Base-by-base conservation (phyloP, 2,329 filamentous ascomycete species). In the Neophaeococcomyces aloes region DNA sequence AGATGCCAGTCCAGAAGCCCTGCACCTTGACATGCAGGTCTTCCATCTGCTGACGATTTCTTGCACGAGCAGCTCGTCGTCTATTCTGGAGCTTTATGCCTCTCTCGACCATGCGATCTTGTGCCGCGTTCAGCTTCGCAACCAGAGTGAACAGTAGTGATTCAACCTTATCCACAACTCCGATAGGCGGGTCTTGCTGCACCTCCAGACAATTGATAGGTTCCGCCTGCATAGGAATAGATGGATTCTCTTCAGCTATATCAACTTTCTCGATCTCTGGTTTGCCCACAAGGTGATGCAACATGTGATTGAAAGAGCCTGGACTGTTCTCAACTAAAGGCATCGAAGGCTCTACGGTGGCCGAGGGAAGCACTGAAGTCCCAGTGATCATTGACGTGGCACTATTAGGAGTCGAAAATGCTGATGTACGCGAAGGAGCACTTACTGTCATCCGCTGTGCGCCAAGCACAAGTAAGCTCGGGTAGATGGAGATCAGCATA, bases 231-330 rank as follows among this genome's bases (percentile, higher is more conserved):
- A 7, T 32, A 17, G 15, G 29, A 23, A n/a, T n/a, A 10, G 8
- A 23, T 14, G 23, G 23, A 30, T 34, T 13, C 7, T 33, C 30
- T 35, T 19, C 15, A 14, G 4, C 7, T 19, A 15, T 5, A 14
- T 31, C 11, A 7, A 23, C 30, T 18, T 42, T 2, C n/a, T 27
- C 23, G 11, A 13, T 15, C 15, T 15, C 10, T 11, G 39, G 2
- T 14, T 31, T 30, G 25, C 39, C 39, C 4, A 31, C 27, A 11
- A 42, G 18, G 13, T 30, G 18, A 17, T 42, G 17, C 30, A 15
- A 42, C 18, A 42, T 30, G 14, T 42, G 39, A 29, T 35, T 30
- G 13, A 42, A 42, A 25, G 31, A 35, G 19, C 21, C 18, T 7
- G 29, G 29, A 13, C 19, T 19, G 10, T 10, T 27, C 23, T 27